Evolutionary conservation across 495 filamentous ascomycete genomes (phyloP), one percentile per base, ranked within the genome.

Genomic region (Xylaria grammica): DNA sequence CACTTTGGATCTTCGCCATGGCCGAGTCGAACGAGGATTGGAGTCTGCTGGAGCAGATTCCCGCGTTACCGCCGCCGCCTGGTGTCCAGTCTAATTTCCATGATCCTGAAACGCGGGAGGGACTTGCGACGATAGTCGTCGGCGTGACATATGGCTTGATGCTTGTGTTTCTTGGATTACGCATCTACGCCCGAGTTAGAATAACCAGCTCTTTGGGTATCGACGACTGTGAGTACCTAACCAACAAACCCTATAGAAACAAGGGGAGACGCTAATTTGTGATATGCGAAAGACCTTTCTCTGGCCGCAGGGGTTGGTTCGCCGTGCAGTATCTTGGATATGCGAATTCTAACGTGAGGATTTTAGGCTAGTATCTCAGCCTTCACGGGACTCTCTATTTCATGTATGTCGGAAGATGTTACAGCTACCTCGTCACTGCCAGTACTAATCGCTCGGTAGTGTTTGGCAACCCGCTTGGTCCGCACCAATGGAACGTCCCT

Each of bases 401-500:
- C 57, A 44, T n/a, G 66, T 68, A 52, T 5, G 66, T 68, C 3
- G 34, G 22, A 26, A 30, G 17, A 27, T 26, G 44, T 11, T 4
- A 10, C 5, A 7, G 36, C 30, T 17, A 19, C 13, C n/a, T 15
- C 19, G 22, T 2, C 9, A 5, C 20, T 20, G 20, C 10, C 1
- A 8, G 20, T 42, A 24, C n/a, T 68, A 24, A 49, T 42, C 22
- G 50, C 44, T 29, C 48, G 15, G 34, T 20, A 62, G 60, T 62
- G n/a, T 62, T 65, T 15, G 51, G 49, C 13, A 38, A 29, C 19
- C 62, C 62, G 0, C 29, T 68, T 0, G 66, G 66, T 15, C 62
- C 50, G 3, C 66, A 68, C 45, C 66, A 68, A 48, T 68, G 66
- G 66, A 29, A 68, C 34, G 62, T 68, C 3, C 57, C 51, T 40